Evolutionary conservation across 768 basidiomycete genomes (phyloP).

Genomic region (Lyophyllum decastes): DNA sequence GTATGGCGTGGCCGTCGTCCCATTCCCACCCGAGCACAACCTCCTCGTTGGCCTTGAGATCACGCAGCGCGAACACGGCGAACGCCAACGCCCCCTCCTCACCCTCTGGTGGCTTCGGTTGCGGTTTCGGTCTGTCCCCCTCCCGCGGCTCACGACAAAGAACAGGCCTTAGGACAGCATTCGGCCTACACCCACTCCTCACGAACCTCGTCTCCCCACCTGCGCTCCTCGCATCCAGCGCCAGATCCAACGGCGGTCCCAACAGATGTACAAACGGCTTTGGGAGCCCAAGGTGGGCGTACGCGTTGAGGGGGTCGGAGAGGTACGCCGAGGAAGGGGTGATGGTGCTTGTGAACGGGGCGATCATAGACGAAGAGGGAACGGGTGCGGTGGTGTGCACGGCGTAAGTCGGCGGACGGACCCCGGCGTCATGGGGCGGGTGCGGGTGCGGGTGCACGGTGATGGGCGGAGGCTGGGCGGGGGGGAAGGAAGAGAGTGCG

Average conservation of each 20-base stretch:
- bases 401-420: constrained; percentile 52
- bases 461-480: constrained; percentile 8
- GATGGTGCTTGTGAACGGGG: constrained; percentile 65
- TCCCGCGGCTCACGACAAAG: constrained; percentile 26
- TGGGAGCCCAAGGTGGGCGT: constrained; percentile 78
- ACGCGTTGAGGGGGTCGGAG: constrained; percentile 82
- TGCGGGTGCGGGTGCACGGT: constrained; percentile 13
- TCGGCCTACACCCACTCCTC: constrained; percentile 64
- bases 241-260: constrained; percentile 74
- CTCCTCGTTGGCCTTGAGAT: constrained; percentile 80
- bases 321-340: constrained; percentile 71
- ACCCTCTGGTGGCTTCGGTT: constrained; percentile 8
- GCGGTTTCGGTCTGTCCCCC: constrained; percentile 4
- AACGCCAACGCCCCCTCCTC: constrained; percentile 52
- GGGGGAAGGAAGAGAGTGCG: constrained; percentile 32
- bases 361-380: constrained; percentile 54
- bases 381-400: constrained; percentile 66
- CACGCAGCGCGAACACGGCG: constrained; percentile 77
- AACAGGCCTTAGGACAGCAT: constrained; percentile 62
- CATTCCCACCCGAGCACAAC: constrained; percentile 94
- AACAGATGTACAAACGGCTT: constrained; percentile 83
- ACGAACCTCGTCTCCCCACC: constrained; percentile 68
- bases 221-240: constrained; percentile 75
- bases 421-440: constrained; percentile 11
- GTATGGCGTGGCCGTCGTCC: constrained; percentile 90